A percentile compares a stretch with the other conserved stretches of the same genome.
These are phyloP conservation scores for Cytospora piceae DNA, from an alignment of 2,329 filamentous ascomycete species.

Conservation along the genomic window DNA sequence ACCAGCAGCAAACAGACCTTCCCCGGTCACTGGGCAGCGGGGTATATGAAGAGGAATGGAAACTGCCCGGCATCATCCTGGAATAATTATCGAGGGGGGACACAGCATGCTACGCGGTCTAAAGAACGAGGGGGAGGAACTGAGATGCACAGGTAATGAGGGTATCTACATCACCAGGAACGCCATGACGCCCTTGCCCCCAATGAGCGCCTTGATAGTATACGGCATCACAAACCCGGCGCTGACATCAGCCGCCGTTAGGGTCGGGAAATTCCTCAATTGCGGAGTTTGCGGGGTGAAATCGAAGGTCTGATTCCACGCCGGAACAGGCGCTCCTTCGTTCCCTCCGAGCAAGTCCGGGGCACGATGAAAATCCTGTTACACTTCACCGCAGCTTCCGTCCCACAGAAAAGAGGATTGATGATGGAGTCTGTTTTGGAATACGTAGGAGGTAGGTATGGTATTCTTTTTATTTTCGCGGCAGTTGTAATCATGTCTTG, in stretches of 20 bases:
- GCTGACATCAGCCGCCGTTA: conserved; percentile 46
- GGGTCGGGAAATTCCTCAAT: conserved; percentile 6
- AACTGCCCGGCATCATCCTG: background rate
- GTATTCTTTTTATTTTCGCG: background rate
- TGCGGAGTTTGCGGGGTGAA: background rate
- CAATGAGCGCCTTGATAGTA: conserved; percentile 47
- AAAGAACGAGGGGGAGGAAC: background rate
- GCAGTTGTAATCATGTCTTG: background rate
- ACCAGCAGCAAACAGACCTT: background rate
- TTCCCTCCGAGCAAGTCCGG: background rate
- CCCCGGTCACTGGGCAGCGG: background rate
- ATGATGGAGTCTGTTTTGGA: background rate
- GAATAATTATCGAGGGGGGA: background rate
- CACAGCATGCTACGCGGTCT: background rate
- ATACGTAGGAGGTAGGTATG: background rate
- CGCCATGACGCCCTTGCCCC: conserved; percentile 45
- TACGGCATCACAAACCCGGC: conserved; percentile 53
- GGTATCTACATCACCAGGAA: conserved; percentile 32
- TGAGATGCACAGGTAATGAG: background rate
- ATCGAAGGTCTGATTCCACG: too few species aligned
- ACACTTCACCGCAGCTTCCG: background rate
- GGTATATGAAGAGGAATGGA: background rate
- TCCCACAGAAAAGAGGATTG: background rate
- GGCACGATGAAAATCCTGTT: background rate
- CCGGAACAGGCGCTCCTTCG: background rate